Conservation (phyloP, 2,329 filamentous ascomycete species). For the Neonectria coccinea region DNA sequence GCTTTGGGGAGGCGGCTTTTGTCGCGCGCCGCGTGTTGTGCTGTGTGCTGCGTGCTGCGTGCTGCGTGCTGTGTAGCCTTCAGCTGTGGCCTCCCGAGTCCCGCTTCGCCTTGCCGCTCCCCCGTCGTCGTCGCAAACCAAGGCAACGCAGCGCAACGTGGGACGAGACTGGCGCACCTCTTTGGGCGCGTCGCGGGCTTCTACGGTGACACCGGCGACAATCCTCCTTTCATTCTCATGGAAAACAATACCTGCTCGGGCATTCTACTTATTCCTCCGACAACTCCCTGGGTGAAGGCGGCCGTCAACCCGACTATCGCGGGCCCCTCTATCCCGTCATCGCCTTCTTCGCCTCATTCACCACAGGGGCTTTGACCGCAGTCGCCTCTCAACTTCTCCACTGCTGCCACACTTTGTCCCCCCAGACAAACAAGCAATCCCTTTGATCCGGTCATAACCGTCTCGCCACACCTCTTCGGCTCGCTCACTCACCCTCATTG, state of each 20-base stretch:
- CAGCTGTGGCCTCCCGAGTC: constrained; percentile 3
- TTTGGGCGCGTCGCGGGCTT: not conserved
- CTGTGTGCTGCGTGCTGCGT: constrained; percentile 33
- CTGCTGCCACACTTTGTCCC: not conserved
- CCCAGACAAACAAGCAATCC: not conserved
- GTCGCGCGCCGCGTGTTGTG: constrained; percentile 33
- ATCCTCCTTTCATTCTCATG: not conserved
- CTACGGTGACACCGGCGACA: not conserved
- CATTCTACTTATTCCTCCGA: not conserved
- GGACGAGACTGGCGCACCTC: not conserved
- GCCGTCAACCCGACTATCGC: not conserved
- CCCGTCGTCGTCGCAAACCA: too few relatives aligned
- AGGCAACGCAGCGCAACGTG: not conserved
- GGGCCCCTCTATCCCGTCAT: constrained; percentile 4
- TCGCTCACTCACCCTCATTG: constrained; percentile 3
- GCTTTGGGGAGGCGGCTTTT: constrained; percentile 37
- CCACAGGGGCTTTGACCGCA: constrained; percentile 15
- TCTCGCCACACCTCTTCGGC: constrained; percentile 9
- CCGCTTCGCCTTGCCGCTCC: not conserved
- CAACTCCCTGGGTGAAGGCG: not conserved
- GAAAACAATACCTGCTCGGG: not conserved
- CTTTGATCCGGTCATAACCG: constrained; percentile 13
- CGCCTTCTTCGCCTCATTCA: constrained; percentile 19
- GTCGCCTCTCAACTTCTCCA: not conserved
- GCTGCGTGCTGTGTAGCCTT: constrained; percentile 36